Evolutionary conservation across 805 yeast genomes (phyloP).

Genomic region (Scheffersomyces ergatensis): DNA sequence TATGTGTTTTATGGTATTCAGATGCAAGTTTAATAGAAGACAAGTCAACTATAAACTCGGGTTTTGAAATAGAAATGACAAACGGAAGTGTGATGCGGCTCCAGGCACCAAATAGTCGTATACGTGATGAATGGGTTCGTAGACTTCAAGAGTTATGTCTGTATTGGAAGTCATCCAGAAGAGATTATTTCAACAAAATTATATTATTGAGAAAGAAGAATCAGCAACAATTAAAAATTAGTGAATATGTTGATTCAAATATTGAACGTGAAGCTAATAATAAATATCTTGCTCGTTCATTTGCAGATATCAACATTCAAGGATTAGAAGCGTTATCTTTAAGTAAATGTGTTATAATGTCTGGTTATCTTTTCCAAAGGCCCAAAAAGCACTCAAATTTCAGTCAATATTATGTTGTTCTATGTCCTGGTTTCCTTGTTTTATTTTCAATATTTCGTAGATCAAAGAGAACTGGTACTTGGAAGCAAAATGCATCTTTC

Average conservation of each 20-base stretch:
- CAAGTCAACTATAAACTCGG: constrained; percentile 39
- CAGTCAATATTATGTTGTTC: constrained; percentile 54
- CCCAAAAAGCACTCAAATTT: constrained; percentile 68
- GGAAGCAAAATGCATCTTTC: constrained; percentile 47
- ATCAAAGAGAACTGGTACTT: constrained; percentile 41
- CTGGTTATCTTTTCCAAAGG: constrained; percentile 71
- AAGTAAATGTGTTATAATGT: constrained; percentile 56
- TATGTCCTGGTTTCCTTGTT: constrained; percentile 68
- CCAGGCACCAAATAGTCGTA: constrained; percentile 49
- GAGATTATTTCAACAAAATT: constrained; percentile 38
- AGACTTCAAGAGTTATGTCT: constrained; percentile 39
- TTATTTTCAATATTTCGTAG: constrained; percentile 54
- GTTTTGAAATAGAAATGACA: constrained; percentile 49
- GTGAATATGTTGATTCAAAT: constrained; percentile 57
- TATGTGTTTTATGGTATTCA: constrained; percentile 31
- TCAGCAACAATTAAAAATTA: constrained; percentile 43
- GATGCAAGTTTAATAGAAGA: constrained; percentile 19
- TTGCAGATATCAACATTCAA: constrained; percentile 52
- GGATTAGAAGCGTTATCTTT: constrained; percentile 59
- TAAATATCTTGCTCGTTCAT: constrained; percentile 52
- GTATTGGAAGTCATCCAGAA: constrained; percentile 60
- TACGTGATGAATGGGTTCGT: constrained; percentile 67
- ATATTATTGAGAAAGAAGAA: constrained; percentile 43
- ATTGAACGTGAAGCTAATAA: constrained; percentile 36
- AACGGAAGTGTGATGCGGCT: constrained; percentile 49